These are phyloP conservation scores for Hortiboletus rubellus DNA, from an alignment of 1,284 basidiomycete species.

Conservation along the genomic window DNA sequence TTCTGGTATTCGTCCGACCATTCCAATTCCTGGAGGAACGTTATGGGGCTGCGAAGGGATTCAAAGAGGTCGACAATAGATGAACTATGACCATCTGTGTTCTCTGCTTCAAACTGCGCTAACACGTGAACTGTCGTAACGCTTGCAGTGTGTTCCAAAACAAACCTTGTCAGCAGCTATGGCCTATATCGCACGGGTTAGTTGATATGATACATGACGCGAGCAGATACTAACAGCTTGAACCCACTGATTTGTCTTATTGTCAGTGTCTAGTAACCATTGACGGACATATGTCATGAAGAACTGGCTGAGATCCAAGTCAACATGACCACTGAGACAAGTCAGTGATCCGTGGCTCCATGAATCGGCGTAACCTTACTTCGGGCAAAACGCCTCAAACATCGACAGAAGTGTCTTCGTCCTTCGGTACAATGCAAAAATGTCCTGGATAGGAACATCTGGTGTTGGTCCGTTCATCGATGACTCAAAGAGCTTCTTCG, in stretches of 20 bases:
- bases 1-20: slow-evolving; percentile 93
- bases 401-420: slow-evolving; percentile 73
- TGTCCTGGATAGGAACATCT: slow-evolving; percentile 83
- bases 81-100: slow-evolving; percentile 84
- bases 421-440: slow-evolving; percentile 83
- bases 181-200: slow-evolving; percentile 49
- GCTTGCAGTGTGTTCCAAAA: slow-evolving; percentile 3
- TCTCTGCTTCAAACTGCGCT: slow-evolving; percentile 82
- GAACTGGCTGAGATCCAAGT: slow-evolving; percentile 72
- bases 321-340: slow-evolving; percentile 44
- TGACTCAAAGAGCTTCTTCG: slow-evolving; percentile 70
- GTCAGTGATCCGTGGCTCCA: slow-evolving; percentile 10
- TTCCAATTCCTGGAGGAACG: slow-evolving; percentile 84
- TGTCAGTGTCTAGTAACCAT: slow-evolving; percentile 90
- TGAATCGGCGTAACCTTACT: slow-evolving; percentile 47
- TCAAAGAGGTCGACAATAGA: slow-evolving; percentile 97
- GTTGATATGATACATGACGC: neutral
- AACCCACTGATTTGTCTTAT: slow-evolving; percentile 93
- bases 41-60: slow-evolving; percentile 88
- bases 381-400: slow-evolving; percentile 78
- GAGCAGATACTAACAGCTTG: slow-evolving; percentile 62
- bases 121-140: slow-evolving; percentile 9
- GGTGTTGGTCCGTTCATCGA: slow-evolving; percentile 79
- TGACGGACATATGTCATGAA: slow-evolving; percentile 89
- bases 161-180: slow-evolving; percentile 84